Conservation (phyloP, 208 protist species). For the Herpetomonas samuelpessoai region DNA sequence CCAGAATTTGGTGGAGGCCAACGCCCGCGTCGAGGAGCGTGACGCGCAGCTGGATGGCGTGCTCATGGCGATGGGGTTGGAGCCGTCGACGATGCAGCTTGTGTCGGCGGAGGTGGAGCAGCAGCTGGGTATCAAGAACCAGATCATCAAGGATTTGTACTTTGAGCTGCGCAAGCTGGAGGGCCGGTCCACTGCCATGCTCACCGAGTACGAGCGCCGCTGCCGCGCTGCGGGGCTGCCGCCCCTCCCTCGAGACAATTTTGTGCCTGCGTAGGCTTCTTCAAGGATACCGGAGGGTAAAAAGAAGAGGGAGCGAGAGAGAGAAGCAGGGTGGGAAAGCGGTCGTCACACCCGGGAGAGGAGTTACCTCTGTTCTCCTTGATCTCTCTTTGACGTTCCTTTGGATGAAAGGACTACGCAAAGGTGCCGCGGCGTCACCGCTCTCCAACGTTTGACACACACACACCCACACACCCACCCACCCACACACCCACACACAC, state of each 20-base stretch:
- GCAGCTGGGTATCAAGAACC: constrained; percentile 92
- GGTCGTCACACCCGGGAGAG: no score
- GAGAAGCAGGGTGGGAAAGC: no score
- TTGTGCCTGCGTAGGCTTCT: constrained; percentile 20
- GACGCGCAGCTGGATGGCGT: constrained; percentile 91
- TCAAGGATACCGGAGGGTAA: no score
- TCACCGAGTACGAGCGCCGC: constrained; percentile 79
- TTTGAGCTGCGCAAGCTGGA: constrained; percentile 93
- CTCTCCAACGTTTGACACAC: no score
- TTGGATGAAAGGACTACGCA: no score
- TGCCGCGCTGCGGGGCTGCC: constrained; percentile 51
- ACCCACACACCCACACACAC: no score
- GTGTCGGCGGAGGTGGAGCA: constrained; percentile 91
- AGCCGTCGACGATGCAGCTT: constrained; percentile 79
- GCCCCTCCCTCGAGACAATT: constrained; percentile 50
- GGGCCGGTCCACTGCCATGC: constrained; percentile 49
- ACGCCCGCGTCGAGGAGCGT: constrained; percentile 73
- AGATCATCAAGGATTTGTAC: constrained; percentile 93
- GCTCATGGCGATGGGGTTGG: constrained; percentile 91
- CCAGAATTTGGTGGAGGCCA: constrained; percentile 72
- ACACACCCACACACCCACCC: no score
- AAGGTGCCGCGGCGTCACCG: no score
- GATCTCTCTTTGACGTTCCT: no score
- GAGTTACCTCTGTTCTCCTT: no score
- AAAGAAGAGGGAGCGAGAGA: no score